Evolutionary conservation across 768 basidiomycete species (phyloP), one percentile per base, ranked within the genome.

Genomic region (Amanita rimosa): DNA sequence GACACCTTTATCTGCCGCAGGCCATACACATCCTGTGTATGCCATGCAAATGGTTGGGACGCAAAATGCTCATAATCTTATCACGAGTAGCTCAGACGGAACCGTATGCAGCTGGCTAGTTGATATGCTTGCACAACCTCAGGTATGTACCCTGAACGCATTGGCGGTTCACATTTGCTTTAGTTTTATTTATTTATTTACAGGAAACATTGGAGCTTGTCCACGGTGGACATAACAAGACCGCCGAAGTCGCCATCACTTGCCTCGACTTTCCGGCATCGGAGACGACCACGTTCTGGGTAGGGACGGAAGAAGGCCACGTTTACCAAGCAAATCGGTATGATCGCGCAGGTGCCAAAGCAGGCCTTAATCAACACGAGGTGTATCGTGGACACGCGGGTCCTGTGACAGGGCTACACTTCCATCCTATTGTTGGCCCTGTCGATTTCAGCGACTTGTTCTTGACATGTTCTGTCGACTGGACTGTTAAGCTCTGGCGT

Each of bases 41-140:
- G 88, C 91, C 0, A 96, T 99, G 84, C 83, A 88, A 55, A 92
- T 97, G 83, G 89, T 98, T 14, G 96, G 96, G 7, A 96, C 96
- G 2, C 96, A 98, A 66, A 97, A 98, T 62, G 96, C 96, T 0
- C 94, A 98, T 64, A 98, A 96, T 60, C 68, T 99, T 51, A 92
- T 99, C 54, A 92, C 93, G 9, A 90, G 87, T 58, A 96, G 93
- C 57, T 97, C 96, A 9, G 96, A 99, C 63, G 96, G 96, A 2
- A 85, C 85, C 22, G 90, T 99, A 4, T 98, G 96, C 65, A 90
- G 88, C 62, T 99, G 96, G 96, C 69, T 95, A 8, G 89, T 96
- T 6, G 96, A 99, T 66, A 97, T 98, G 94, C 79, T 99, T 37
- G 93, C 96, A 1, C 89, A 95, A 60, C 96, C 96, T 8, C 94